Conservation (phyloP, 305 asterid species). For the Fraxinus velutina region DNA sequence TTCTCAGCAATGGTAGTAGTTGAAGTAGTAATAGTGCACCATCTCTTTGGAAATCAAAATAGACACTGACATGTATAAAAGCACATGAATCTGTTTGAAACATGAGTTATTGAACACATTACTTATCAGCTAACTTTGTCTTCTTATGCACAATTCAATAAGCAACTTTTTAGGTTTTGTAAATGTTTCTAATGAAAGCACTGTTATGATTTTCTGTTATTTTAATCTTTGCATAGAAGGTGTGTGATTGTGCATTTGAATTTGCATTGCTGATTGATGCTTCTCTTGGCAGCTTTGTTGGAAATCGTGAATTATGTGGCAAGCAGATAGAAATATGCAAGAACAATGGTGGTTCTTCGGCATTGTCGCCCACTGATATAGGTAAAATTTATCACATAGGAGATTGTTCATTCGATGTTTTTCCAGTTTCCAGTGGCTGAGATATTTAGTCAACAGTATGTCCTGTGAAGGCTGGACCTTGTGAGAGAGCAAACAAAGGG, state of each 20-base stretch:
- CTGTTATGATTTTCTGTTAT: background rate
- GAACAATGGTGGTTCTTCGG: slow-evolving; percentile 43
- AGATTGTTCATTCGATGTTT: slow-evolving; percentile 4
- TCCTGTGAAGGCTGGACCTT: slow-evolving; percentile 1
- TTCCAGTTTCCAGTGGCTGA: background rate
- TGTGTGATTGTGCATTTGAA: background rate
- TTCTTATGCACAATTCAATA: slow-evolving; percentile 7
- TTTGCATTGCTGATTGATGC: slow-evolving; percentile 24
- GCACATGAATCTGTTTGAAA: slow-evolving; percentile 6
- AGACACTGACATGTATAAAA: slow-evolving; percentile 8
- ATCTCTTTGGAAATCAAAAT: slow-evolving; percentile 2
- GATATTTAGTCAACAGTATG: slow-evolving; percentile 1
- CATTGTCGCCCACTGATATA: slow-evolving; percentile 39
- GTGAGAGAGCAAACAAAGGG: background rate
- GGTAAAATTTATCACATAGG: slow-evolving; percentile 38
- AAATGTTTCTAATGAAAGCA: slow-evolving; percentile 8
- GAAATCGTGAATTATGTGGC: slow-evolving; percentile 91
- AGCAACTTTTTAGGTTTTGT: slow-evolving; percentile 14
- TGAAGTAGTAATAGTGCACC: slow-evolving; percentile 10
- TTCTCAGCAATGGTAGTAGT: slow-evolving; percentile 7
- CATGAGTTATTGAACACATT: background rate
- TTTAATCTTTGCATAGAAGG: background rate
- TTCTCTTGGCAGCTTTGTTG: slow-evolving; percentile 64
- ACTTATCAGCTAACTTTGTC: slow-evolving; percentile 9
- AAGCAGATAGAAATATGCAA: slow-evolving; percentile 61